Evolutionary conservation across 225 moss, liverwort and hornwort genomes (phyloP), one percentile per base, ranked within the genome.

Genomic region (Pleurozium schreberi): DNA sequence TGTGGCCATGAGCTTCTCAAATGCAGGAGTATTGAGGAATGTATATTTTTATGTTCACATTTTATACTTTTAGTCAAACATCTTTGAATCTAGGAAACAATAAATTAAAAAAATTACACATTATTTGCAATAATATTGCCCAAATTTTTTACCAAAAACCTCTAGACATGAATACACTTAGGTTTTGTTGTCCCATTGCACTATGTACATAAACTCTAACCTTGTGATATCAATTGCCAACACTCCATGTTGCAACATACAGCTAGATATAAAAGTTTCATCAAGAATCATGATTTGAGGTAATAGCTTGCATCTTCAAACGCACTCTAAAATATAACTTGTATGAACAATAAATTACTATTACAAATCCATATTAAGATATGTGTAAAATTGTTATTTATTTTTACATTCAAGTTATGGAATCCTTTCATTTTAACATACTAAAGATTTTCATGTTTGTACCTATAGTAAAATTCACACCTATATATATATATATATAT

Each of bases 271-370:
- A 33, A 31, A 75, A 34, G 13, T 2, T 33, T 50, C 8, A 33
- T 33, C 5, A 0, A 13, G 8, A 22, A 21, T 49, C 1, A 8
- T 8, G 1, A 34, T 12, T 13, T 75, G 8, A 18, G 8, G 3
- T 34, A 33, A 34, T 34, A 75, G 21, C n/a, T n/a, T n/a, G n/a
- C 50, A 50, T 50, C 20, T 50, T 33, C 1, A 75, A 3, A 33
- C 2, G 0, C 11, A 74, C 7, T 74, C 4, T 31, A 11, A 30
- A 30, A 31, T 30, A 6, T 11, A 30, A 17, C 0, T 73, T 45
- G 13, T 28, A 45, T 73, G 2, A 33, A 9, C 8, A 75, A 33
- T 49, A 75, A 34, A 20, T 33, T 33, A 20, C 12, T 21, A 20
- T 34, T 50, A 11, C 12, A 50, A 75, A 33, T 50, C 0, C 50